Evolutionary conservation across 345 rosid genomes (phyloP), one percentile per base, ranked within the genome.

Genomic region (Eucalyptus shirleyi): DNA sequence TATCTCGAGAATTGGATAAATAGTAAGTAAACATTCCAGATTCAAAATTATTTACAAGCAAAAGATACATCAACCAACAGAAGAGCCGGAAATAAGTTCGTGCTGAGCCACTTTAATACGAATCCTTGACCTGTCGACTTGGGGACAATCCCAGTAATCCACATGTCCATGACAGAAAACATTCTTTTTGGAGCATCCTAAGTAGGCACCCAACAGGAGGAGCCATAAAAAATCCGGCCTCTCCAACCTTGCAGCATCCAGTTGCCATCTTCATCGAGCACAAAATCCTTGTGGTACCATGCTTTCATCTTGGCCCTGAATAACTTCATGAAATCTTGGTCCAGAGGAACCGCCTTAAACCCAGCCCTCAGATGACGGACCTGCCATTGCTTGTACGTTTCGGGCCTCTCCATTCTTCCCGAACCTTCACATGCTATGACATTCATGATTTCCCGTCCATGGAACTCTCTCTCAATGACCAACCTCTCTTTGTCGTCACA

Each of bases 211-310:
- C 99, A 98, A 91, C 95, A 93, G 26, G 96, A 92, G n/a, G 95
- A 90, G 88, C 95, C 98, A 88, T 50, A 91, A 9, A 94, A 67
- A 87, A 95, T 95, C 55, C 98, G 91, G 65, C 99, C 99, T 93
- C 96, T 98, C 99, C 99, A 98, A 81, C 99, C 97, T 92, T 93
- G 96, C 90, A 98, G 91, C 94, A 98, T 94, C 98, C 99, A 98
- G 86, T 94, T 72, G 87, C 91, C 87, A 90, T 94, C 97, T 90
- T 94, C 93, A 88, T 97, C 98, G 23, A 98, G 86, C 40, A 94
- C 92, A 87, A 95, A 98, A 90, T 98, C 97, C 89, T 94, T 94
- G 91, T 98, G 97, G 93, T 97, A 97, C 55, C 55, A 51, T 37
- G 50, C 50, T 92, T 92, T 93, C 87, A 95, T 37, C 90, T 93